phyloP scores from a whole-genome alignment of 768 basidiomycete genomes.

The Daedaleopsis nitida region DNA sequence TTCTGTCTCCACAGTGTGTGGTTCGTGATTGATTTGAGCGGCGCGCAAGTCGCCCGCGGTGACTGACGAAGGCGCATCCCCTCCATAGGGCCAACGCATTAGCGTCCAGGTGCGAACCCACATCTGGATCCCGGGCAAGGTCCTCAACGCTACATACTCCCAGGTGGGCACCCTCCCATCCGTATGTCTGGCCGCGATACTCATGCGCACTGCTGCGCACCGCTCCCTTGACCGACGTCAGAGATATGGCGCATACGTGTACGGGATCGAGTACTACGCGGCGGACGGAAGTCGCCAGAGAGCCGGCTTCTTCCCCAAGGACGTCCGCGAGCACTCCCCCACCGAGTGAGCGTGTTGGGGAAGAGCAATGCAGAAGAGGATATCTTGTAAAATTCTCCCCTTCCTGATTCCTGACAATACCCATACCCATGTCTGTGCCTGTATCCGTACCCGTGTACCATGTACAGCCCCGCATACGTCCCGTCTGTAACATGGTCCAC shows the following conservation, averaged over 20 bases:
- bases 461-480: no score
- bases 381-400: no score
- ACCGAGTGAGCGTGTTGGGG: not conserved
- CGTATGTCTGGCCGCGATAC: not conserved
- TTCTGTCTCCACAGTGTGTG: not conserved
- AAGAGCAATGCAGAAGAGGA: not conserved
- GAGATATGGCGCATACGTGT: not conserved
- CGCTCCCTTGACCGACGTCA: not conserved
- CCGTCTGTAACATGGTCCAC: no score
- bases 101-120: conserved; percentile 8
- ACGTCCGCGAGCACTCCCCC: conserved; percentile 1
- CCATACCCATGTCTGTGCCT: no score
- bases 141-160: conserved; percentile 1
- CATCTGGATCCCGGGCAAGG: conserved; percentile 12
- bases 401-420: not conserved
- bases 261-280: conserved; percentile 5
- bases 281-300: not conserved
- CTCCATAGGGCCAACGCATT: conserved; percentile 4
- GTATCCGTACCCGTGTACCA: no score
- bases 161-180: not conserved
- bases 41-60: no score
- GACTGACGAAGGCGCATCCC: not conserved
- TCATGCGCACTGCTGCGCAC: not conserved
- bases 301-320: conserved; percentile 3
- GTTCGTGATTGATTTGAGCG: not conserved